Conservation (phyloP, 345 rosid species). For the Dovyalis caffra region DNA sequence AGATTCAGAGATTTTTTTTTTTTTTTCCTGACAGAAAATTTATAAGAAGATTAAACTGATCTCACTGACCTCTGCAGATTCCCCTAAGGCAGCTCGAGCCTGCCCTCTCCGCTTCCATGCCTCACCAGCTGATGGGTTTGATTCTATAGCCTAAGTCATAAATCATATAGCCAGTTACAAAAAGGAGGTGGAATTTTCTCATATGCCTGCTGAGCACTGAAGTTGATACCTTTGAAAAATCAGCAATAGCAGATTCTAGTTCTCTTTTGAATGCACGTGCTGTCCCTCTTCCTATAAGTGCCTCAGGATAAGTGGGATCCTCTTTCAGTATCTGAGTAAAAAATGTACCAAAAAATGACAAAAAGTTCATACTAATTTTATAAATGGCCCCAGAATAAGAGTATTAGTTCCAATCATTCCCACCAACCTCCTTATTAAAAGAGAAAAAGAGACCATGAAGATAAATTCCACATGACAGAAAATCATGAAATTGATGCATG, state of each 20-base stretch:
- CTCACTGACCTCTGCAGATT: constrained; percentile 63
- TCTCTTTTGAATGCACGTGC: constrained; percentile 93
- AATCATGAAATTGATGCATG: constrained; percentile 18
- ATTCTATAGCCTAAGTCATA: constrained; percentile 68
- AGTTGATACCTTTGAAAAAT: constrained; percentile 76
- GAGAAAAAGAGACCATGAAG: not conserved
- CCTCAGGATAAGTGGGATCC: constrained; percentile 89
- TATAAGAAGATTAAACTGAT: constrained; percentile 17
- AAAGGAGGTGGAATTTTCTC: constrained; percentile 1
- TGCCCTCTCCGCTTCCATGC: constrained; percentile 99
- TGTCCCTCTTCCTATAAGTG: constrained; percentile 95
- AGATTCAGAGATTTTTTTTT: too few species aligned
- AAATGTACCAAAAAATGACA: constrained; percentile 11
- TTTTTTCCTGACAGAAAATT: too few species aligned
- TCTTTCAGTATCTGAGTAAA: constrained; percentile 66
- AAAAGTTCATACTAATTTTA: constrained; percentile 7
- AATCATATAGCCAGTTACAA: constrained; percentile 13
- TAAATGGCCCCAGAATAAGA: not conserved
- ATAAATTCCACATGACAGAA: not conserved
- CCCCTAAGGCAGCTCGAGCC: constrained; percentile 95
- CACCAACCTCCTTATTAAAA: not conserved
- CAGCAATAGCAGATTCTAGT: constrained; percentile 78
- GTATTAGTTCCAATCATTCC: constrained; percentile 2
- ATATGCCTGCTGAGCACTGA: not conserved
- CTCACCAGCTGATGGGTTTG: constrained; percentile 90